phyloP scores from a whole-genome alignment of 768 basidiomycete species.

The Auricularia auricula-judae region DNA sequence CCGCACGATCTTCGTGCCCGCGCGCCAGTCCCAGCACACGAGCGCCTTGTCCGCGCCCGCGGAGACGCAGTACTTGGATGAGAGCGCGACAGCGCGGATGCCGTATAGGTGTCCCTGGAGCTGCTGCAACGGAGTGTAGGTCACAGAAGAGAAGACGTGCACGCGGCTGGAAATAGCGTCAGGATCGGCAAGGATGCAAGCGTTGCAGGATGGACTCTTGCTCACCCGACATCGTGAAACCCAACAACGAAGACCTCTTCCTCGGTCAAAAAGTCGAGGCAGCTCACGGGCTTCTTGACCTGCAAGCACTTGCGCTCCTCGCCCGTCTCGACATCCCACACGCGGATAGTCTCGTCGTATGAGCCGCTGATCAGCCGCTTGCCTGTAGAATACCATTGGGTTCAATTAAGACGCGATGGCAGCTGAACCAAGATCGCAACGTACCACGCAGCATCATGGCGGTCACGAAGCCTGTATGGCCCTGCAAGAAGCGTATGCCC shows the following conservation, averaged over 20 bases:
- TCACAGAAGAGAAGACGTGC: conserved; percentile 78
- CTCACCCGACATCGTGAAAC: conserved; percentile 81
- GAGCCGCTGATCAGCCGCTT: conserved; percentile 80
- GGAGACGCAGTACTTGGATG: conserved; percentile 75
- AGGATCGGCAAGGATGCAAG: too few relatives aligned
- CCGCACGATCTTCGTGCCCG: conserved; percentile 78
- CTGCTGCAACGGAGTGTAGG: conserved; percentile 75
- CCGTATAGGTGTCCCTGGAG: conserved; percentile 76
- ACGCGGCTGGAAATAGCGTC: conserved; percentile 46
- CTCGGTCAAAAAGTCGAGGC: conserved; percentile 75
- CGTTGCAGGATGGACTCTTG: too few relatives aligned
- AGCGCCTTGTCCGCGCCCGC: conserved; percentile 63
- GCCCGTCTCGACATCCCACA: conserved; percentile 73
- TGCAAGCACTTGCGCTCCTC: conserved; percentile 63
- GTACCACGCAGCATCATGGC: conserved; percentile 55
- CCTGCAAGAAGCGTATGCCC: conserved; percentile 61
- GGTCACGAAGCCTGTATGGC: conserved; percentile 84
- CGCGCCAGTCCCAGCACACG: conserved; percentile 86
- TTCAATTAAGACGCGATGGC: too few relatives aligned
- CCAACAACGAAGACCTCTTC: conserved; percentile 84
- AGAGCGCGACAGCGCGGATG: conserved; percentile 80
- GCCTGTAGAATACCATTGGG: conserved; percentile 22
- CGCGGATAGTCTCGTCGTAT: conserved; percentile 85
- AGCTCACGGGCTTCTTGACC: conserved; percentile 85
- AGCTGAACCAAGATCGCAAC: not conserved